These are phyloP conservation scores for Cyclocybe cylindracea DNA, from an alignment of 768 basidiomycete species.

Conservation along the genomic window DNA sequence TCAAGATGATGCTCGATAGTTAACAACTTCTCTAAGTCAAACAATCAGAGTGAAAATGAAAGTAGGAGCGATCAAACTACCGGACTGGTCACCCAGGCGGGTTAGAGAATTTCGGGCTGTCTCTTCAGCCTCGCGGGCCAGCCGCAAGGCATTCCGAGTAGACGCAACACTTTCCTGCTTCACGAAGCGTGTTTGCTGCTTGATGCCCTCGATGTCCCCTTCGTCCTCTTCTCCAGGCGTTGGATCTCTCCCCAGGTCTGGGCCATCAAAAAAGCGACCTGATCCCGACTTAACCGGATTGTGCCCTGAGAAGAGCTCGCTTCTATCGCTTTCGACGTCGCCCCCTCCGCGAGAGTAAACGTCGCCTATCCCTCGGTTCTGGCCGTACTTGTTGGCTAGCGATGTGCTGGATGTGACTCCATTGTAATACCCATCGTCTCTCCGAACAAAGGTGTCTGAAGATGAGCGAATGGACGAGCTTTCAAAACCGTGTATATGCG, in stretches of 20 bases:
- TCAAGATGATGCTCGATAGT: slow-evolving; percentile 96
- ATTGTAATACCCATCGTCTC: slow-evolving; percentile 27
- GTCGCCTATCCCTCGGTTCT: slow-evolving; percentile 59
- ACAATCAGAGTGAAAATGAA: slow-evolving; percentile 5
- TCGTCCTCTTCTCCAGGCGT: slow-evolving; percentile 73
- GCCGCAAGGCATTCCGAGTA: slow-evolving; percentile 87
- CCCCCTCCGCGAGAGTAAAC: slow-evolving; percentile 62
- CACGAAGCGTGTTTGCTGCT: slow-evolving; percentile 81
- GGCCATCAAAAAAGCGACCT: slow-evolving; percentile 72
- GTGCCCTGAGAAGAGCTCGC: slow-evolving; percentile 76
- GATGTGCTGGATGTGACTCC: slow-evolving; percentile 15
- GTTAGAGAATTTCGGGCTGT: slow-evolving; percentile 83
- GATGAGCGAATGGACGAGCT: slow-evolving; percentile 39
- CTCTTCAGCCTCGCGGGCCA: slow-evolving; percentile 95
- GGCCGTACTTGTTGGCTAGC: slow-evolving; percentile 46
- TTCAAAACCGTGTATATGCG: slow-evolving; percentile 14
- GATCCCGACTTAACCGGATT: slow-evolving; percentile 59
- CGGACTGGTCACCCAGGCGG: slow-evolving; percentile 91
- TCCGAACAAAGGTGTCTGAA: slow-evolving; percentile 66
- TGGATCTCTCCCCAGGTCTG: slow-evolving; percentile 44
- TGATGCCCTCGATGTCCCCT: slow-evolving; percentile 93
- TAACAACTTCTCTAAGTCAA: slow-evolving; percentile 73
- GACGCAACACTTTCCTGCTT: slow-evolving; percentile 93
- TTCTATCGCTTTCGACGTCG: slow-evolving; percentile 65
- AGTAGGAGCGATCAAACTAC: slow-evolving; percentile 42